phyloP scores from a whole-genome alignment of 148 eudicot species.

The Vaccinium corymbosum region DNA sequence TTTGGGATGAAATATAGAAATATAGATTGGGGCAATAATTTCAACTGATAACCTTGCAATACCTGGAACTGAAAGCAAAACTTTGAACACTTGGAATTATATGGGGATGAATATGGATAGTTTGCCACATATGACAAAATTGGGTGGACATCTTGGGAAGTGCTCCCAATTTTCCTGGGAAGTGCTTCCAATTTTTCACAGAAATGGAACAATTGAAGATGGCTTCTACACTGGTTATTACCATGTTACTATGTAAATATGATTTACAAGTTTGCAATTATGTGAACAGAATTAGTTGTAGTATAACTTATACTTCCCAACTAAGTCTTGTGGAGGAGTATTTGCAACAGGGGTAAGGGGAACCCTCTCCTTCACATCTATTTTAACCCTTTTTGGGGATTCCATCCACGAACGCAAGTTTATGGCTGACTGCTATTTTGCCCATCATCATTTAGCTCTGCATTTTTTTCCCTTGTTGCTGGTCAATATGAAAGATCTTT shows the following conservation, averaged over 20 bases:
- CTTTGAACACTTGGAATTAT: neutral
- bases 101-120: neutral
- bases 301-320: too few relatives aligned
- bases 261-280: neutral
- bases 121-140: neutral
- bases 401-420: too few relatives aligned
- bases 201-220: neutral
- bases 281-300: neutral
- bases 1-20: too few relatives aligned
- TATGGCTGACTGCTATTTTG: too few relatives aligned
- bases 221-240: neutral
- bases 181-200: neutral
- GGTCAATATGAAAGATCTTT: too few relatives aligned
- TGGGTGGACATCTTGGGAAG: neutral
- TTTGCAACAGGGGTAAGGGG: too few relatives aligned
- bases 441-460: too few relatives aligned
- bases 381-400: too few relatives aligned
- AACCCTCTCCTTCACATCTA: too few relatives aligned
- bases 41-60: neutral
- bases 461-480: too few relatives aligned
- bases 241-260: neutral
- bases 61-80: neutral
- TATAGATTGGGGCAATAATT: too few relatives aligned
- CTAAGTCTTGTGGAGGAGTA: too few relatives aligned
- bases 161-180: neutral